Evolutionary conservation across 1,284 basidiomycete genomes (phyloP).

Genomic region (Irpex sp.): DNA sequence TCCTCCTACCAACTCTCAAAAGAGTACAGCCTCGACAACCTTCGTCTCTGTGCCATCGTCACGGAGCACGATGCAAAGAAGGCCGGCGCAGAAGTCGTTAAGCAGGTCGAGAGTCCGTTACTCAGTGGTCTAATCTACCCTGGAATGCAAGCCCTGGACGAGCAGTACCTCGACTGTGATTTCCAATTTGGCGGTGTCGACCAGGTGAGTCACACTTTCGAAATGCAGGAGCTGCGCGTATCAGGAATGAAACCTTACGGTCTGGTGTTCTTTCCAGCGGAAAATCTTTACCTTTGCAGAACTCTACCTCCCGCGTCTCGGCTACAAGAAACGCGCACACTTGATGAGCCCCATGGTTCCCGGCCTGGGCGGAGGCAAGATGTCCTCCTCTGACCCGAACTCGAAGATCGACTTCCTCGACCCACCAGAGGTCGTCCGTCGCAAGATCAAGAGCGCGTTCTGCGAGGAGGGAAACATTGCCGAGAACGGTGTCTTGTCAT

Average conservation of each 20-base stretch:
- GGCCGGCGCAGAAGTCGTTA: conserved; percentile 99
- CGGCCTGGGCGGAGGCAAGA: conserved; percentile 92
- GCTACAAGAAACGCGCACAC: conserved; percentile 94
- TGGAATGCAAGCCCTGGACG: conserved; percentile 94
- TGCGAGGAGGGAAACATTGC: conserved; percentile 92
- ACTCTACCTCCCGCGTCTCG: conserved; percentile 89
- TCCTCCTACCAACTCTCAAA: conserved; percentile 89
- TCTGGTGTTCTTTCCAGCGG: conserved; percentile 48
- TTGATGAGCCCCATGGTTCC: conserved; percentile 99
- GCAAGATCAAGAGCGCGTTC: conserved; percentile 91
- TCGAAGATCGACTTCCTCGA: conserved; percentile 99
- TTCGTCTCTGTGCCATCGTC: conserved; percentile 85
- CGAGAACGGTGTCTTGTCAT: conserved; percentile 91
- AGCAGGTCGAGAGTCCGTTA: conserved; percentile 92
- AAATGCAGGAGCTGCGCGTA: no score
- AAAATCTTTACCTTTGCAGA: conserved; percentile 99
- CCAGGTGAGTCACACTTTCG: conserved; percentile 54
- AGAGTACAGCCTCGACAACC: conserved; percentile 96
- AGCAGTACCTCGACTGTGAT: conserved; percentile 94
- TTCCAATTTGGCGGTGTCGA: conserved; percentile 99
- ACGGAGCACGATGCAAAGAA: conserved; percentile 97
- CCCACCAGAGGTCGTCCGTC: conserved; percentile 75
- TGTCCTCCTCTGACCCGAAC: conserved; percentile 97
- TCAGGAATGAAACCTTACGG: background rate
- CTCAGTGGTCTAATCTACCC: conserved; percentile 94